A percentile compares a stretch with the other conserved stretches of the same genome.
Evolutionary conservation across 805 yeast genomes (phyloP).

Genomic region (Yamadazyma insecticola): DNA sequence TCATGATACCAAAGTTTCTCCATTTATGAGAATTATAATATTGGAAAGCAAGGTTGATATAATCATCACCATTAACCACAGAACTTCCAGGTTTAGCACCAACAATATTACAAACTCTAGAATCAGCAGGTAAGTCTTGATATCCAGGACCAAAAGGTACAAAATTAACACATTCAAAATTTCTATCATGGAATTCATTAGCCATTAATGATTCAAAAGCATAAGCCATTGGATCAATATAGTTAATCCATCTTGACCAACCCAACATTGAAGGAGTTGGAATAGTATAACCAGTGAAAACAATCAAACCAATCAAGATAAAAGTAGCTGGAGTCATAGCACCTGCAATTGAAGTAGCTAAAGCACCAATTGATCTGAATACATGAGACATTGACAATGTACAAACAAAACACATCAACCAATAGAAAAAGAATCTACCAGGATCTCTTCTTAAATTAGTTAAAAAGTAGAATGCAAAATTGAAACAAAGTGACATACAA

Average conservation of each 20-base stretch:
- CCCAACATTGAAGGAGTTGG: constrained; percentile 47
- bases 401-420: constrained; percentile 26
- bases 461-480: constrained; percentile 44
- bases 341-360: constrained; percentile 34
- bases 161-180: constrained; percentile 47
- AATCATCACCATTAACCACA: constrained; percentile 56
- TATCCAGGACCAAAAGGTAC: constrained; percentile 62
- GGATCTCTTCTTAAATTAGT: constrained; percentile 36
- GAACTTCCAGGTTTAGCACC: constrained; percentile 56
- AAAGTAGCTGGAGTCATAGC: constrained; percentile 45
- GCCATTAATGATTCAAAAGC: constrained; percentile 56
- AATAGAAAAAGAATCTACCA: constrained; percentile 35
- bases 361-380: constrained; percentile 40
- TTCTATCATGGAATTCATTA: constrained; percentile 58
- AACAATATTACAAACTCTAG: constrained; percentile 53
- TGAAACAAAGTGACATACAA: constrained; percentile 24
- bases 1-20: constrained; percentile 72
- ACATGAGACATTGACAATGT: constrained; percentile 38
- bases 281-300: constrained; percentile 47
- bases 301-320: constrained; percentile 47
- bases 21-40: constrained; percentile 61
- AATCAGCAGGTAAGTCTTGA: constrained; percentile 22
- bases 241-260: constrained; percentile 58
- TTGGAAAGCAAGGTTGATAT: constrained; percentile 42
- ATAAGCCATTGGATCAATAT: constrained; percentile 39